Conservation (phyloP, 441 rosid genomes). For the Codiaeum variegatum region DNA sequence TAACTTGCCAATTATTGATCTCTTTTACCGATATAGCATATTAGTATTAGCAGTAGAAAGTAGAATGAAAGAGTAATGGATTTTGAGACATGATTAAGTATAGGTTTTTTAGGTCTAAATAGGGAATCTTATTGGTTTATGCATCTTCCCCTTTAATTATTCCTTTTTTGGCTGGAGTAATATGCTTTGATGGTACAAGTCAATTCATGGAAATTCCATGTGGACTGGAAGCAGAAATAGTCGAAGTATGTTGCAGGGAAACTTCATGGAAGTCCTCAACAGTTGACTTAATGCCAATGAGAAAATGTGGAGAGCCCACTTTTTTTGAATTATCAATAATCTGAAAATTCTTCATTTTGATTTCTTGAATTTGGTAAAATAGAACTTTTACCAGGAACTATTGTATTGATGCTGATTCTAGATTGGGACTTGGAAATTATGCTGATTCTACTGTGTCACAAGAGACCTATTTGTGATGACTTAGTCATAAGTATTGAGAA, state of each 20-base stretch:
- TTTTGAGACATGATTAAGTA: not conserved
- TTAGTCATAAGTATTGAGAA: not conserved
- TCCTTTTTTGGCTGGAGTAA: not conserved
- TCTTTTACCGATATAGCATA: not conserved
- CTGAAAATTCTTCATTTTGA: not conserved
- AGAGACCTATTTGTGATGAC: not conserved
- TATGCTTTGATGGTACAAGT: not conserved
- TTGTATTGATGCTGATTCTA: not conserved
- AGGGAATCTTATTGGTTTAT: not conserved
- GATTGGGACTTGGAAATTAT: not conserved
- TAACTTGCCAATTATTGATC: not conserved
- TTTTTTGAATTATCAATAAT: not conserved
- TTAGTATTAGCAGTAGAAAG: not conserved
- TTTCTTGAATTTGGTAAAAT: not conserved
- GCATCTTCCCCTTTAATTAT: not conserved
- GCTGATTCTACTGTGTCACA: not conserved
- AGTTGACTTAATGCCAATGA: slow-evolving; percentile 7
- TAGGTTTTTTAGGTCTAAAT: not conserved
- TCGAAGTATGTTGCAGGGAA: not conserved
- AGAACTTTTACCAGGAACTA: not conserved
- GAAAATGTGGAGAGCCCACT: not conserved
- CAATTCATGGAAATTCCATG: not conserved
- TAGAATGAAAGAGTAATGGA: not conserved
- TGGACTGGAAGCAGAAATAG: slow-evolving; percentile 1
- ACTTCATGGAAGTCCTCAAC: not conserved